Evolutionary conservation across 305 asterid species (phyloP).

Genomic region (Withania somnifera): DNA sequence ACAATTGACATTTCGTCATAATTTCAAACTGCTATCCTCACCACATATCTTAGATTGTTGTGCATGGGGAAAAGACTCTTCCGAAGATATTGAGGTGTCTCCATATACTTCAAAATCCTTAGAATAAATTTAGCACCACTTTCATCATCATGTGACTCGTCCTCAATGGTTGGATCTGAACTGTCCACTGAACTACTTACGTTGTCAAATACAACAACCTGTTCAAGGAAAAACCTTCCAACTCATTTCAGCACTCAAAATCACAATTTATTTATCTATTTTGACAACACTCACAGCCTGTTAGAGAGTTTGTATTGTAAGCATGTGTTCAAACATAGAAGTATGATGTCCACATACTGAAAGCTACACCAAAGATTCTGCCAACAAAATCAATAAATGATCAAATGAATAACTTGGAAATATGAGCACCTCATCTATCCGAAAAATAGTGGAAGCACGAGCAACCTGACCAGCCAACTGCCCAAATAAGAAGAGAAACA

Average conservation of each 20-base stretch:
- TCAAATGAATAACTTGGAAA: background rate
- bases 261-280: background rate
- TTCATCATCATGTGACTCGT: slow-evolving; percentile 39
- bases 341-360: background rate
- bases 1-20: background rate
- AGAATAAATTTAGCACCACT: slow-evolving; percentile 71
- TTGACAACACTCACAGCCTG: background rate
- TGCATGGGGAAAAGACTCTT: slow-evolving; percentile 81
- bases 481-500: background rate
- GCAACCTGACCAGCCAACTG: slow-evolving; percentile 98
- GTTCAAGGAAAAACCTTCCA: slow-evolving; percentile 1
- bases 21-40: slow-evolving; percentile 24
- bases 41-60: slow-evolving; percentile 83
- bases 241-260: background rate
- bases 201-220: slow-evolving; percentile 77
- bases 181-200: slow-evolving; percentile 35
- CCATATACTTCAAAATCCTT: slow-evolving; percentile 78
- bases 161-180: slow-evolving; percentile 25
- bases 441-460: slow-evolving; percentile 82
- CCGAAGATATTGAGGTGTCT: slow-evolving; percentile 99
- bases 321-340: background rate
- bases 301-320: background rate
- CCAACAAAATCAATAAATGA: background rate
- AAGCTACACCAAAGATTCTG: background rate
- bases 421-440: slow-evolving; percentile 65